Percentiles rank a stretch among this genome's conserved stretches.
phyloP scores from a whole-genome alignment of 2,329 filamentous ascomycete species.

The Neurospora sp. region DNA sequence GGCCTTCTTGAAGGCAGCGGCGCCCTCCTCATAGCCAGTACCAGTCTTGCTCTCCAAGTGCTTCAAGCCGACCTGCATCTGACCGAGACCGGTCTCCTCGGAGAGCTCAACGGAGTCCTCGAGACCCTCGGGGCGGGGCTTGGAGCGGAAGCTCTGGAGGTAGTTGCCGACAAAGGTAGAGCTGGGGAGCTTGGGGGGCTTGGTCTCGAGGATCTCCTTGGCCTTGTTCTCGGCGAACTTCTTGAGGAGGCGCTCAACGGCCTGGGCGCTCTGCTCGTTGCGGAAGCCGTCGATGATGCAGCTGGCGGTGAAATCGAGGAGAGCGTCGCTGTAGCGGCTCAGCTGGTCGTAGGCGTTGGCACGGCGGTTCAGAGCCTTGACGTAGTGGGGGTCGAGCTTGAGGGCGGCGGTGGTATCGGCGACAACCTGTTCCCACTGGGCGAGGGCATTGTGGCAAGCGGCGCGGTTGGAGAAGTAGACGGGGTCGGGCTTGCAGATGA shows the following conservation, averaged over 20 bases:
- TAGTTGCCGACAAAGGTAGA: slow-evolving; percentile 98
- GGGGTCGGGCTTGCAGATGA: slow-evolving; percentile 92
- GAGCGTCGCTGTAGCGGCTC: slow-evolving; percentile 81
- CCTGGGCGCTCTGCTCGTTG: slow-evolving; percentile 78
- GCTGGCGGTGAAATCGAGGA: slow-evolving; percentile 95
- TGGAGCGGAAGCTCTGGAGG: slow-evolving; percentile 90
- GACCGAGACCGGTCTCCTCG: slow-evolving; percentile 70
- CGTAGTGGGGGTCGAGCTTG: slow-evolving; percentile 86
- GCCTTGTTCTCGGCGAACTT: slow-evolving; percentile 94
- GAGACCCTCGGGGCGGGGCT: slow-evolving; percentile 67
- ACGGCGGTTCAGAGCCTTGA: slow-evolving; percentile 94
- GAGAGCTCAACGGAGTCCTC: slow-evolving; percentile 71
- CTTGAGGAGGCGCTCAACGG: slow-evolving; percentile 88
- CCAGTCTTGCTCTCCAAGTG: slow-evolving; percentile 78
- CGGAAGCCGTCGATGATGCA: slow-evolving; percentile 98
- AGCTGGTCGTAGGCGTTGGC: slow-evolving; percentile 96
- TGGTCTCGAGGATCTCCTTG: slow-evolving; percentile 78
- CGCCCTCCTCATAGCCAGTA: slow-evolving; percentile 85
- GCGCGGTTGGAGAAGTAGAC: slow-evolving; percentile 99
- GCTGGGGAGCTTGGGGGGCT: slow-evolving; percentile 79
- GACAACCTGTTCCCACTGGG: slow-evolving; percentile 90
- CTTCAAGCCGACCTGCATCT: slow-evolving; percentile 73
- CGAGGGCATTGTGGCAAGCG: slow-evolving; percentile 90
- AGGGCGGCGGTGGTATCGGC: slow-evolving; percentile 95
- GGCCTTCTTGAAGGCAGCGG: slow-evolving; percentile 77